These are phyloP conservation scores for Gossypium mustelinum DNA, from an alignment of 345 rosid genomes.

Conservation along the genomic window DNA sequence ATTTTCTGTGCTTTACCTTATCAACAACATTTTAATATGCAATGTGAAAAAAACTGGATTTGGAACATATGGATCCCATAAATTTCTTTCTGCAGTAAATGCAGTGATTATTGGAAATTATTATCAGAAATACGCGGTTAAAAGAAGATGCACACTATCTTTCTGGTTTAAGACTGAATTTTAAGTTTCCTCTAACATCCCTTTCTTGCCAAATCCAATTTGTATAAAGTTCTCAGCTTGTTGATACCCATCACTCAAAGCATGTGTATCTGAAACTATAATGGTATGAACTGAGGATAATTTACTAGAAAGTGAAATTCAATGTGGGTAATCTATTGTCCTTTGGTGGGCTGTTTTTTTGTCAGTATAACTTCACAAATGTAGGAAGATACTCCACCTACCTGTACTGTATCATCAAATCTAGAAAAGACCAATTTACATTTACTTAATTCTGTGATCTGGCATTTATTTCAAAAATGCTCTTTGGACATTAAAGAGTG, in stretches of 20 bases:
- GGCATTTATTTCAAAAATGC: background rate
- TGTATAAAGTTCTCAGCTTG: background rate
- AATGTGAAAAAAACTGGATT: constrained; percentile 1
- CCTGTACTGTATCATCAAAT: background rate
- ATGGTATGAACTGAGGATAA: background rate
- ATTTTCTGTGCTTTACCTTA: background rate
- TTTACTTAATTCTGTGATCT: background rate
- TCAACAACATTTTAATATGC: background rate
- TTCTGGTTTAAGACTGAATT: constrained; percentile 4
- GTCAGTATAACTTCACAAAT: background rate
- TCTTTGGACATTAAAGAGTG: background rate
- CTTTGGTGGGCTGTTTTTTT: background rate
- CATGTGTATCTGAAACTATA: background rate
- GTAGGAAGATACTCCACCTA: background rate
- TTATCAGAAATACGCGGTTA: background rate
- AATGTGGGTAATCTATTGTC: background rate
- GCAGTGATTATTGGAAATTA: background rate
- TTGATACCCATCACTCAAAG: constrained; percentile 3
- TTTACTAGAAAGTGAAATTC: background rate
- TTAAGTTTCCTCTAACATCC: background rate
- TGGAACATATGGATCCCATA: background rate
- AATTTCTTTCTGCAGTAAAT: constrained; percentile 1
- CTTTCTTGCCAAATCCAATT: constrained; percentile 4
- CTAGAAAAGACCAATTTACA: background rate
- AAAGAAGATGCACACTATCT: background rate